Conservation (phyloP, 1,284 basidiomycete genomes). For the Cryptococcus sp. region DNA sequence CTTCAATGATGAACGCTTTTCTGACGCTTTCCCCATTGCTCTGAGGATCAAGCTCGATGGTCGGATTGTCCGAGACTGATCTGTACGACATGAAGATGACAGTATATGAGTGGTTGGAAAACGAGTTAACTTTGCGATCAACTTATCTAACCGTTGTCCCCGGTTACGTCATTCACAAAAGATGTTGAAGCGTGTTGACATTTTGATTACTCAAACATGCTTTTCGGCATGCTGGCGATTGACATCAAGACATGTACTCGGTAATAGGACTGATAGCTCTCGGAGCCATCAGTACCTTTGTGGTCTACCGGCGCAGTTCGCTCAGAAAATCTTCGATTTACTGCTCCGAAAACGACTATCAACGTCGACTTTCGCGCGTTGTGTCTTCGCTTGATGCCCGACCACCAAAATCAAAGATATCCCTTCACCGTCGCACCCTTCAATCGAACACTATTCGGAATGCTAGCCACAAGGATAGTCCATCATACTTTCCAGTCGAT, state of each 20-base stretch:
- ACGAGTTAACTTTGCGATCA: no score
- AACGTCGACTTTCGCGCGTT: slow-evolving; percentile 1
- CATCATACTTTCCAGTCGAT: slow-evolving; percentile 8
- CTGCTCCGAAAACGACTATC: slow-evolving; percentile 1
- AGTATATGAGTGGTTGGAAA: background rate
- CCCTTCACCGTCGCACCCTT: slow-evolving; percentile 10
- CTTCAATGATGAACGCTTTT: slow-evolving; percentile 23
- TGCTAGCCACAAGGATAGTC: slow-evolving; percentile 5
- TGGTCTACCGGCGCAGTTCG: no score
- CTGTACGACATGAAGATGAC: background rate
- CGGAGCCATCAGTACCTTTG: no score
- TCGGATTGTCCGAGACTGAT: background rate
- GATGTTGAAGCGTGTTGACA: no score
- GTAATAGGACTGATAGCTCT: no score
- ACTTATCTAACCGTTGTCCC: no score
- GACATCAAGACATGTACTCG: no score
- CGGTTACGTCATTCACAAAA: no score
- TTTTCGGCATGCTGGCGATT: no score
- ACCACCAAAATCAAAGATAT: slow-evolving; percentile 9
- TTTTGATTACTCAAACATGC: no score
- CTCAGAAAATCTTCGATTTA: no score
- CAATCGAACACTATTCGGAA: slow-evolving; percentile 15
- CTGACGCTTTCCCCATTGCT: slow-evolving; percentile 15
- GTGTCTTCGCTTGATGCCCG: slow-evolving; percentile 1
- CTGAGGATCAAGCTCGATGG: slow-evolving; percentile 7